A percentile compares a stretch with the other conserved stretches of the same genome.
Conservation (phyloP, 1,284 basidiomycete species). For the Ganoderma sp. region DNA sequence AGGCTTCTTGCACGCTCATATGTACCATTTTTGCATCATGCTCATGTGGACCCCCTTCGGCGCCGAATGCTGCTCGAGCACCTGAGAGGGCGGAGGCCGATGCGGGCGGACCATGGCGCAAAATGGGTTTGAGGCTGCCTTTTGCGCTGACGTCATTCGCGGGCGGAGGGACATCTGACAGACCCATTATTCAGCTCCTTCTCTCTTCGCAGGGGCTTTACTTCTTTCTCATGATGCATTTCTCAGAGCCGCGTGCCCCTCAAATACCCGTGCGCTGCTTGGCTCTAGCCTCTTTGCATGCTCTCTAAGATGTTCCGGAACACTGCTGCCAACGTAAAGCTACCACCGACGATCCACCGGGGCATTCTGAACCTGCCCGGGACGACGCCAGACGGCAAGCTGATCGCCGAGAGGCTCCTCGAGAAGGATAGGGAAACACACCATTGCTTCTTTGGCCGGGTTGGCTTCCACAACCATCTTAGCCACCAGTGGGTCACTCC, state of each 20-base stretch:
- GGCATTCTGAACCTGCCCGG: conserved; percentile 58
- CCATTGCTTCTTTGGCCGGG: conserved; percentile 60
- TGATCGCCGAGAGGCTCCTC: conserved; percentile 53
- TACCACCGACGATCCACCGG: conserved; percentile 41
- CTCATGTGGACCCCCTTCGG: not conserved
- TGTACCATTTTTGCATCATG: conserved; percentile 1
- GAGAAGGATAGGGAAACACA: conserved; percentile 60
- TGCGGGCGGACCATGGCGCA: not conserved
- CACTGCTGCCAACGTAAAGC: not conserved
- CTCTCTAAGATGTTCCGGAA: conserved; percentile 8
- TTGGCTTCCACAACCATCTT: conserved; percentile 70
- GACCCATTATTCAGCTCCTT: not conserved
- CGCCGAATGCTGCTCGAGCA: not conserved
- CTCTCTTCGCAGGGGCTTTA: not conserved
- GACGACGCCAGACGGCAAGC: conserved; percentile 54
- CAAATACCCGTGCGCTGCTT: not conserved
- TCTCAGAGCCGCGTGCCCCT: not conserved
- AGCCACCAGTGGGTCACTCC: conserved; percentile 53
- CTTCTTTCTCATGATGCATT: not conserved
- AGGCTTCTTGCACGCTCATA: not conserved
- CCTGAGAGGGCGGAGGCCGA: not conserved
- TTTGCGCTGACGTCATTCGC: not conserved
- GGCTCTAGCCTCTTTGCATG: not conserved
- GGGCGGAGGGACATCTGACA: not conserved
- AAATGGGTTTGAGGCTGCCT: not conserved